Evolutionary conservation across 306 rosid genomes (phyloP), one percentile per base, ranked within the genome.

Genomic region (Casuarina glauca): DNA sequence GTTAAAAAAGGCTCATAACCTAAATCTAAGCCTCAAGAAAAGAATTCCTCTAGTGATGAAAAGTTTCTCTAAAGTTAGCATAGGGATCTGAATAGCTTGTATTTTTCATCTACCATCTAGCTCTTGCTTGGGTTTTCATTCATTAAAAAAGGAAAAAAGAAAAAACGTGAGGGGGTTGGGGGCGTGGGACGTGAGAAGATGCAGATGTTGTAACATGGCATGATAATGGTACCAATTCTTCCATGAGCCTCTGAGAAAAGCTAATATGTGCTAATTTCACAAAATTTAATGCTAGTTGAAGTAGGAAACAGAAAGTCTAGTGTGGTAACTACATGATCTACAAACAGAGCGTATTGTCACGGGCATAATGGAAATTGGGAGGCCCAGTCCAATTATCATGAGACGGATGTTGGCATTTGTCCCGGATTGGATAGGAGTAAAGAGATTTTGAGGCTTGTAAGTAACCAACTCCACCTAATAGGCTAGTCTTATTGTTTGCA

Each of bases 11-110:
- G 20, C 15, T 52, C 26, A 52, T 52, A 52, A 11, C 9, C 19
- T 52, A 15, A 52, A 11, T 2, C 19, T 52, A 15, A 52, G 58
- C 26, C 19, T 62, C 7, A 44, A 70, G 63, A 78, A 45, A 66
- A 66, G 36, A 68, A 44, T 44, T 35, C 15, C 15, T 72, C 57
- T n/a, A 42, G 52, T 68, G 70, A 68, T 75, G 71, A 58, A 43
- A 75, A 74, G 67, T 67, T 79, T 67, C 49, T 67, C 49, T 67
- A 68, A 60, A 36, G 11, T 44, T 75, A 49, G 54, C 58, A 42
- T 52, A 17, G 58, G 0, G 58, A 15, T 17, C 17, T 52, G 58
- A 52, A 16, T 20, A 52, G 58, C 58, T 52, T 52, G 17, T 16
- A 9, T 15, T 52, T 26, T 17, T 52, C 20, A 52, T 52, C 15